Evolutionary conservation across 2,329 filamentous ascomycete species (phyloP).

Genomic region (Tricladium varicosporioides): DNA sequence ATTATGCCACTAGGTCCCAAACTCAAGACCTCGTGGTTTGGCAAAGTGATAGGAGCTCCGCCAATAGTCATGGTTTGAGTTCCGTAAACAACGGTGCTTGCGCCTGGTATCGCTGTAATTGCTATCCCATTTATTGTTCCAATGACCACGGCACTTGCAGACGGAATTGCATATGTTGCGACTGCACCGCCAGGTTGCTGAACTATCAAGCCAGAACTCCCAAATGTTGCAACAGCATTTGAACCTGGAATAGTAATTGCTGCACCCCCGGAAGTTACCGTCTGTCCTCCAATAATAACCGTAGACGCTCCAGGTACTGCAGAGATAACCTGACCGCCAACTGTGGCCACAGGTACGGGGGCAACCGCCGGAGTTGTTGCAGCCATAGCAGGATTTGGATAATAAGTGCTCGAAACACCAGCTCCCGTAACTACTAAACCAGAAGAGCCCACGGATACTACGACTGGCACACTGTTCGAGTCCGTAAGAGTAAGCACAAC

Average conservation of each 20-base stretch:
- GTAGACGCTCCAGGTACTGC: slow-evolving; percentile 14
- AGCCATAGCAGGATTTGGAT: slow-evolving; percentile 8
- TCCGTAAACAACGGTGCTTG: slow-evolving; percentile 6
- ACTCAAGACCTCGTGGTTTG: slow-evolving; percentile 8
- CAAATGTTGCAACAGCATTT: slow-evolving; percentile 4
- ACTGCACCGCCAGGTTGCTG: not conserved
- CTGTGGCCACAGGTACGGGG: slow-evolving; percentile 16
- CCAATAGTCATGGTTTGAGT: slow-evolving; percentile 4
- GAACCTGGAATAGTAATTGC: not conserved
- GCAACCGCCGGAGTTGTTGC: not conserved
- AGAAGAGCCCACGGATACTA: slow-evolving; percentile 10
- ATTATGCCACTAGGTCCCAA: slow-evolving; percentile 10
- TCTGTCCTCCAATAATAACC: slow-evolving; percentile 15
- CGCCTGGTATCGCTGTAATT: slow-evolving; percentile 4
- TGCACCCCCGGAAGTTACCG: slow-evolving; percentile 12
- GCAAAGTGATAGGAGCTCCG: slow-evolving; percentile 7
- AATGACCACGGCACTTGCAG: not conserved
- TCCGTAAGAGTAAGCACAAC: slow-evolving; percentile 6
- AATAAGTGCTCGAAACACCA: not conserved
- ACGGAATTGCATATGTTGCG: slow-evolving; percentile 8
- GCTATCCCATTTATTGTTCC: slow-evolving; percentile 5
- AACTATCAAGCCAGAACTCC: slow-evolving; percentile 4
- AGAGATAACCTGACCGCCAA: slow-evolving; percentile 16
- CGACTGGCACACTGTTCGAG: not conserved
- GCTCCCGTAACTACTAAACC: slow-evolving; percentile 4